Evolutionary conservation across 306 rosid genomes (phyloP), one percentile per base, ranked within the genome.

Genomic region (Dryas alaskensis): DNA sequence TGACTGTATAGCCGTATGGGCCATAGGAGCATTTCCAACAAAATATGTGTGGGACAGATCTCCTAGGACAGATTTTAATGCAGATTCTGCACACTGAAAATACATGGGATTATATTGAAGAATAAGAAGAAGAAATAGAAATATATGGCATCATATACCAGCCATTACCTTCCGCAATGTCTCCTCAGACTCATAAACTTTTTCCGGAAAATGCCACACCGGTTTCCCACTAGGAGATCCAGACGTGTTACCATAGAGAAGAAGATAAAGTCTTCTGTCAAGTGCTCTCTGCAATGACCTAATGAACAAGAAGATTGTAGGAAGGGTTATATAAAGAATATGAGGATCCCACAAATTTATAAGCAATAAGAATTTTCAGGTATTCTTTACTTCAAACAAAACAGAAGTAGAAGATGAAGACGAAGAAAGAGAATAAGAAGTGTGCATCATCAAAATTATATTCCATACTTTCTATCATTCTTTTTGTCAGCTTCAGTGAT

Each of bases 21-120:
- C 96, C 92, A 94, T 92, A 54, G 98, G 99, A 72, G 97, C 96
- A 88, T 88, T 94, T 78, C 99, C 99, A 48, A 89, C 96, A 82
- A 94, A 94, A 87, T 94, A 92, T 48, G 93, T 92, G 72, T 82
- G 74, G 66, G 95, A 86, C 62, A 94, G 92, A 75, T 88, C 96
- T 67, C 99, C 97, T 76, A 94, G 4, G 78, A 88, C 84, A 55
- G 91, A 86, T 80, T 85, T 40, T 76, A 94, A 76, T 25, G 97
- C 96, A 76, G 93, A 83, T 60, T 89, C 99, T 17, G 99, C 97
- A 78, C 99, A 92, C 98, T 90, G 92, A 53, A 80, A 80, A 84
- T 22, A 68, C 16, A 39, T 37, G 27, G 59, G 27, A 13, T 63
- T 53, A 60, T 58, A 54, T 50, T 10, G 25, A 51, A 70, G 25